Evolutionary conservation across 805 yeast species (phyloP).

Genomic region (Lipomyces spencermartinsiae): DNA sequence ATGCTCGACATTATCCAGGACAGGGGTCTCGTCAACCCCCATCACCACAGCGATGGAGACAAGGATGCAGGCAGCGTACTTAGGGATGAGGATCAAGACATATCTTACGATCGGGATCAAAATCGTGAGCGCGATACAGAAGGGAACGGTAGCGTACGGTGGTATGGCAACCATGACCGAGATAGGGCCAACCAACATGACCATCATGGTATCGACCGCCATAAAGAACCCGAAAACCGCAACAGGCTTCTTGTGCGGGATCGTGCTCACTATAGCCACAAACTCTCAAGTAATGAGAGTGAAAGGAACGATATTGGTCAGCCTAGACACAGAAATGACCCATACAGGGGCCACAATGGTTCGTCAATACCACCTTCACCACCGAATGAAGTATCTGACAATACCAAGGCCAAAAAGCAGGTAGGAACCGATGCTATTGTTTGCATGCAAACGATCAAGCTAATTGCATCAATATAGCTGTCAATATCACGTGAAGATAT

Average conservation of each 20-base stretch:
- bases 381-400: not conserved
- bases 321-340: not conserved
- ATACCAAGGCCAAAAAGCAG: not conserved
- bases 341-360: slow-evolving; percentile 2
- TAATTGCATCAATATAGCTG: not conserved
- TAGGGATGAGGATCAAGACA: not conserved
- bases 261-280: not conserved
- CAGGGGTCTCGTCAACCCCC: not conserved
- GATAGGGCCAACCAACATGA: not conserved
- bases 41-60: not conserved
- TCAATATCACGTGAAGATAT: slow-evolving; percentile 12
- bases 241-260: not conserved
- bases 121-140: slow-evolving; percentile 1
- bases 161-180: not conserved
- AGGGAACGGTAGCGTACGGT: not conserved
- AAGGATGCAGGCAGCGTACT: not conserved
- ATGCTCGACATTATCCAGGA: not conserved
- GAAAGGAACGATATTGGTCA: not conserved
- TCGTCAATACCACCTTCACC: not conserved
- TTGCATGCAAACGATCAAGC: not conserved
- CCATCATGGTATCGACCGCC: not conserved
- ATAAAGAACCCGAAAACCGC: not conserved
- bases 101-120: not conserved
- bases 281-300: not conserved
- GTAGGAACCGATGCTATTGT: slow-evolving; percentile 1